phyloP scores from a whole-genome alignment of 768 basidiomycete species.

The Nidula microcarpa region DNA sequence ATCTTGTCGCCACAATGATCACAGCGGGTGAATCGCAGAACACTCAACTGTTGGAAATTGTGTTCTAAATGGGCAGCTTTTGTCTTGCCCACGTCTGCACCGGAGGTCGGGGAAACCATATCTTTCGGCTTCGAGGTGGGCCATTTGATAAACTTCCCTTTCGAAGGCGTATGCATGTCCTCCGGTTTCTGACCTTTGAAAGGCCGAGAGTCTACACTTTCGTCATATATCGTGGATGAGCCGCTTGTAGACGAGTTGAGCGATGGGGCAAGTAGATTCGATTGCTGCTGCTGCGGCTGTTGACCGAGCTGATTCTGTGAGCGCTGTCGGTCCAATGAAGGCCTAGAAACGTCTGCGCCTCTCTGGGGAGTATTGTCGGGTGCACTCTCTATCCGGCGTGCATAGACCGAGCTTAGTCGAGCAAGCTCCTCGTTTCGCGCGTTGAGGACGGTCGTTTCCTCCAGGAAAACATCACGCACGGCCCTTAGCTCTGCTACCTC shows the following conservation, averaged over 20 bases:
- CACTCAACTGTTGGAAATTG: conserved; percentile 84
- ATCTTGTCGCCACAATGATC: conserved; percentile 97
- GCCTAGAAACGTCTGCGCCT: conserved; percentile 14
- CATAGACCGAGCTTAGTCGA: conserved; percentile 80
- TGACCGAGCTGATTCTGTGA: conserved; percentile 12
- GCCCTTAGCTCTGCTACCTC: conserved; percentile 88
- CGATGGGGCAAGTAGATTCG: conserved; percentile 27
- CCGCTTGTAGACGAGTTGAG: conserved; percentile 40
- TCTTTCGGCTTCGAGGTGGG: conserved; percentile 55
- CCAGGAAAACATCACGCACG: conserved; percentile 80
- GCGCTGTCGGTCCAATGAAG: conserved; percentile 23
- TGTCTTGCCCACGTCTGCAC: conserved; percentile 28
- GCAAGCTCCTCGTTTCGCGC: conserved; percentile 91
- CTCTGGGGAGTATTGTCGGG: conserved; percentile 32
- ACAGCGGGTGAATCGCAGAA: conserved; percentile 86
- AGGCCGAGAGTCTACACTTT: conserved; percentile 40
- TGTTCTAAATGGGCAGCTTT: conserved; percentile 58
- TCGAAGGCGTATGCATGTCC: conserved; percentile 45
- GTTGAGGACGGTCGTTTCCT: conserved; percentile 89
- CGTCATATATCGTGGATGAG: conserved; percentile 45
- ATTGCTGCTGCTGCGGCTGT: conserved; percentile 23
- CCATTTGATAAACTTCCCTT: conserved; percentile 69
- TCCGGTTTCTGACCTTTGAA: conserved; percentile 43
- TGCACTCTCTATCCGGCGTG: conserved; percentile 67
- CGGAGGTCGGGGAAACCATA: conserved; percentile 22